A percentile compares a stretch with the other conserved stretches of the same genome.
These are phyloP conservation scores for Tephrocybe sp. DNA, from an alignment of 768 basidiomycete species.

Conservation along the genomic window DNA sequence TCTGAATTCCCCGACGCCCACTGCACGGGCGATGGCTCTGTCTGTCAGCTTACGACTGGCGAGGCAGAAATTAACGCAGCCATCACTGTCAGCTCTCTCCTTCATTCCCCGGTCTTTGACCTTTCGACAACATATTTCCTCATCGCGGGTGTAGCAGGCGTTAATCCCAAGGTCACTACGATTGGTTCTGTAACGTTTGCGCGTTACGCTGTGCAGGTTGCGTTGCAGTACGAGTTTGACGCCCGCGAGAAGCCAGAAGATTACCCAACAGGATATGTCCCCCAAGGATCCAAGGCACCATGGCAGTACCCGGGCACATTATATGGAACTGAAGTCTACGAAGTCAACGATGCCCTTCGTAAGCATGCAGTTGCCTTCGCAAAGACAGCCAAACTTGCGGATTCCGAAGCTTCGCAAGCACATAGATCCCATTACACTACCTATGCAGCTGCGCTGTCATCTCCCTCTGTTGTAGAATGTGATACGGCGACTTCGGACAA, in stretches of 20 bases:
- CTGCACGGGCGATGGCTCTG: conserved; percentile 5
- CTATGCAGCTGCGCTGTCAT: conserved; percentile 5
- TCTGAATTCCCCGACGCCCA: conserved; percentile 9
- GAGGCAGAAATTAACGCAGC: conserved; percentile 15
- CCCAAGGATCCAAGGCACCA: conserved; percentile 7
- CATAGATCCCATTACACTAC: conserved; percentile 1
- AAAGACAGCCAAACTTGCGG: neutral
- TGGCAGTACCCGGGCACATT: conserved; percentile 7
- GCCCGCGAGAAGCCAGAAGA: conserved; percentile 14
- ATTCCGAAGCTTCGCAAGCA: conserved; percentile 8
- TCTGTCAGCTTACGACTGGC: conserved; percentile 13
- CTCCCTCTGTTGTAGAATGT: conserved; percentile 12
- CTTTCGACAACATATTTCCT: conserved; percentile 12
- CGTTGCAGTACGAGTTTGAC: conserved; percentile 13
- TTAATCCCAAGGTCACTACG: conserved; percentile 12
- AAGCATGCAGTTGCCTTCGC: conserved; percentile 9
- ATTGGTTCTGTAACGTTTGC: conserved; percentile 13
- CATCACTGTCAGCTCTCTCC: conserved; percentile 6
- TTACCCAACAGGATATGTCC: conserved; percentile 14
- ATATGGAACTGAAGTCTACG: conserved; percentile 12
- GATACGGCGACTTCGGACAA: conserved; percentile 13
- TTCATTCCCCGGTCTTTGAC: conserved; percentile 10
- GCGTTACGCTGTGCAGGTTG: conserved; percentile 14
- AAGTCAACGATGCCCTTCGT: conserved; percentile 14
- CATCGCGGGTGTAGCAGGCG: conserved; percentile 13